Conservation (phyloP, 441 rosid genomes). For the Euphorbia celastroides region DNA sequence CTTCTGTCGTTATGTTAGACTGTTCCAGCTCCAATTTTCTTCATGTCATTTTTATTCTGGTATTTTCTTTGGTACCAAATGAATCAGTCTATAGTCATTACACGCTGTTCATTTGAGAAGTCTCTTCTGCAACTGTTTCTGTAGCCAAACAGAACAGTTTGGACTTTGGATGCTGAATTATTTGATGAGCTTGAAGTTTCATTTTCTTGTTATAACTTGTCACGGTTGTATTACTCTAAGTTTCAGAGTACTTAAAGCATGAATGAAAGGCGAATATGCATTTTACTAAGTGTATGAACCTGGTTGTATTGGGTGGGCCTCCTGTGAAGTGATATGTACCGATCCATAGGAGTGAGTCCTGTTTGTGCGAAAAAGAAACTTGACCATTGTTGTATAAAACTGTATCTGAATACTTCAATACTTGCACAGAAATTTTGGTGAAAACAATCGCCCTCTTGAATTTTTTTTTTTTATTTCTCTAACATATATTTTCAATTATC, state of each 20-base stretch:
- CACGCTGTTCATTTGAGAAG: neutral
- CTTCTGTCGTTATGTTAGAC: neutral
- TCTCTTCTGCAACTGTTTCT: neutral
- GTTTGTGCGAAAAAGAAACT: neutral
- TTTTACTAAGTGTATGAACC: neutral
- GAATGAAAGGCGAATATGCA: neutral
- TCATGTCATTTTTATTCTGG: neutral
- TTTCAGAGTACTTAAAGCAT: neutral
- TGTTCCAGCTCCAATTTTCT: neutral
- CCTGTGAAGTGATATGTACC: neutral
- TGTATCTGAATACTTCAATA: neutral
- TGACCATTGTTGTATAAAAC: neutral
- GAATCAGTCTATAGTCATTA: neutral
- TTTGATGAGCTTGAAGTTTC: neutral
- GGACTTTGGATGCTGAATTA: neutral
- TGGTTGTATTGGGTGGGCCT: conserved; percentile 9
- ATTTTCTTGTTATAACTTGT: neutral
- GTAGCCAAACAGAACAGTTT: neutral
- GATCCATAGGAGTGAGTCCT: neutral
- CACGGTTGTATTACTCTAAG: neutral
- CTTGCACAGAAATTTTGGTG: neutral
- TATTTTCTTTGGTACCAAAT: conserved; percentile 6
- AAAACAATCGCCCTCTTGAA: neutral
- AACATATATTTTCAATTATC: neutral
- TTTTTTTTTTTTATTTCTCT: neutral